These are phyloP conservation scores for Clausena lansium DNA, from an alignment of 345 rosid species.

Conservation along the genomic window DNA sequence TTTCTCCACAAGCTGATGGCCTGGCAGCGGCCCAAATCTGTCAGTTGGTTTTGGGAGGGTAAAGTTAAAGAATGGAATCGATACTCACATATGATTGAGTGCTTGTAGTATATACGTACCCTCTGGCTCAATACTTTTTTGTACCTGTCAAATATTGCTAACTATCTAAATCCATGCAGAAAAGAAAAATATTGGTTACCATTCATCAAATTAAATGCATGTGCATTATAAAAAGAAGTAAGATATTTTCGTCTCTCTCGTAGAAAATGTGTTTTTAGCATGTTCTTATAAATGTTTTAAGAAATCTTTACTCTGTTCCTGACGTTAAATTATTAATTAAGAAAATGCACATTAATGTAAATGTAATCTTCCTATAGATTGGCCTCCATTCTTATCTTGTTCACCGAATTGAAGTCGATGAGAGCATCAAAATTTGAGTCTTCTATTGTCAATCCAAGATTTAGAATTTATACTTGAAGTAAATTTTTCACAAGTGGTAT, in stretches of 20 bases:
- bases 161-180: not conserved
- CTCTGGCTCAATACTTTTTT: too few species aligned
- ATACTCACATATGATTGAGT: constrained; percentile 39
- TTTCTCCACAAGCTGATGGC: constrained; percentile 26
- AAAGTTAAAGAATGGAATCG: constrained; percentile 40
- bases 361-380: too few species aligned
- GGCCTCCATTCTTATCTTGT: constrained; percentile 10
- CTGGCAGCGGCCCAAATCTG: constrained; percentile 42
- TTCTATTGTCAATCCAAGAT: constrained; percentile 35
- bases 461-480: constrained; percentile 32
- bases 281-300: too few species aligned
- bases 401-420: constrained; percentile 36
- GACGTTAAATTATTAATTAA: too few species aligned
- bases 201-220: too few species aligned
- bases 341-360: too few species aligned
- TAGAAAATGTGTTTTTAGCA: too few species aligned
- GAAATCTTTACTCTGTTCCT: too few species aligned
- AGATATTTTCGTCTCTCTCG: too few species aligned
- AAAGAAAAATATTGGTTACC: too few species aligned
- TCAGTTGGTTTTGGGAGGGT: constrained; percentile 32
- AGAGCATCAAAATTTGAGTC: constrained; percentile 38
- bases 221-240: too few species aligned
- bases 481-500: constrained; percentile 37
- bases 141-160: too few species aligned
- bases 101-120: constrained; percentile 23